These are phyloP conservation scores for Lachnellula hyalina DNA, from an alignment of 2,329 filamentous ascomycete species.

Conservation along the genomic window DNA sequence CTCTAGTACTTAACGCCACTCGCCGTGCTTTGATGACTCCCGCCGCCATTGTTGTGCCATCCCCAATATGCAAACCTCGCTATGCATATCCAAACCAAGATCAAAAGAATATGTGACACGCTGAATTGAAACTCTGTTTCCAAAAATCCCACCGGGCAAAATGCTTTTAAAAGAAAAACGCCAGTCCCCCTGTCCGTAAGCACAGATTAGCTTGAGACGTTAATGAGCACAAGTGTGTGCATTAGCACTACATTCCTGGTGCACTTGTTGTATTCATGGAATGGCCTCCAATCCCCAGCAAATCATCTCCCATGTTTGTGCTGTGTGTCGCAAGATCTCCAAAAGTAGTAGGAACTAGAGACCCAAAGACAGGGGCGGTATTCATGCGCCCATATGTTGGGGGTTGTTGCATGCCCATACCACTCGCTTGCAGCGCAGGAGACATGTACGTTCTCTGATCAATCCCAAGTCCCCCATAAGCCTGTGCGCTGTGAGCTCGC, in stretches of 20 bases:
- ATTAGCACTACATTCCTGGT: neutral
- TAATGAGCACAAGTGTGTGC: no score
- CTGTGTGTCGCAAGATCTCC: neutral
- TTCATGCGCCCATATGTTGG: conserved; percentile 5
- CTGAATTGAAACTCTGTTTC: neutral
- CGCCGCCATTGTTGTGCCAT: neutral
- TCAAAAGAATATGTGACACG: neutral
- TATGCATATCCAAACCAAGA: conserved; percentile 6
- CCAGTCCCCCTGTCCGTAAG: neutral
- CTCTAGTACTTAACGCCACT: conserved; percentile 16
- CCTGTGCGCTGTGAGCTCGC: neutral
- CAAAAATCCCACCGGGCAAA: neutral
- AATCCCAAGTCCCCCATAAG: conserved; percentile 5
- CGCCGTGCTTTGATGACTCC: conserved; percentile 15
- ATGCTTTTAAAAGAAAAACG: conserved; percentile 3
- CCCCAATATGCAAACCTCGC: conserved; percentile 8
- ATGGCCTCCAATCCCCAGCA: neutral
- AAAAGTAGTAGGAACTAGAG: neutral
- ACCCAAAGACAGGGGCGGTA: conserved; percentile 3
- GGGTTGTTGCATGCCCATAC: conserved; percentile 7
- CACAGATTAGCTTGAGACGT: no score
- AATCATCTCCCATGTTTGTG: neutral
- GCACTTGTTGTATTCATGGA: conserved; percentile 7
- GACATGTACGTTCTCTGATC: conserved; percentile 4
- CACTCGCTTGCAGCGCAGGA: neutral